Evolutionary conservation across 2,329 filamentous ascomycete species (phyloP).

Genomic region (Salinomyces thailandicus): DNA sequence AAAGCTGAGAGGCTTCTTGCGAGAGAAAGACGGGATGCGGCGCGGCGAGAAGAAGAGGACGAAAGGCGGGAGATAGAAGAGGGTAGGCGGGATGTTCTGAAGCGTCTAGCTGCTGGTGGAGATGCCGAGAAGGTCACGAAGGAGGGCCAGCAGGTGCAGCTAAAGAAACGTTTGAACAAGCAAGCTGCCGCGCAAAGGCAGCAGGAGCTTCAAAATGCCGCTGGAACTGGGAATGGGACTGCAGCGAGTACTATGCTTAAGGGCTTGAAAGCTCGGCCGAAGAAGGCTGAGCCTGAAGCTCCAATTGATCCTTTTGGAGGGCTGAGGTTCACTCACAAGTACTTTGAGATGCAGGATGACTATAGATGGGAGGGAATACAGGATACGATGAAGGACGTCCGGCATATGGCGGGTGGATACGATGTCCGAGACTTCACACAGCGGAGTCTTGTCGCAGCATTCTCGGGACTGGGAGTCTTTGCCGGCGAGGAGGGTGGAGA

Average conservation of each 20-base stretch:
- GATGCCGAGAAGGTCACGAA: conserved; percentile 47
- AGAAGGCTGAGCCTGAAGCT: conserved; percentile 51
- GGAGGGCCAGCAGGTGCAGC: conserved; percentile 48
- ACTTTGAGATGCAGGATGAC: conserved; percentile 57
- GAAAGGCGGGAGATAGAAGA: conserved; percentile 55
- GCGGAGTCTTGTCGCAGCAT: conserved; percentile 75
- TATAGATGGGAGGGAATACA: conserved; percentile 72
- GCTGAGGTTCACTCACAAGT: conserved; percentile 51
- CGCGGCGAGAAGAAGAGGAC: conserved; percentile 57
- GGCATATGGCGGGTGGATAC: conserved; percentile 70
- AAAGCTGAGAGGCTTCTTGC: conserved; percentile 57
- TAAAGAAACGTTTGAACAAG: conserved; percentile 62
- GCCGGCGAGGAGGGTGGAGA: conserved; percentile 59
- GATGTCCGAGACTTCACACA: conserved; percentile 71
- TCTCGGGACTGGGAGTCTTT: conserved; percentile 79
- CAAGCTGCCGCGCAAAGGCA: conserved; percentile 36
- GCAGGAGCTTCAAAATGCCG: conserved; percentile 29
- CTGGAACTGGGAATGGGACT: conserved; percentile 8
- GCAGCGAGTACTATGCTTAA: conserved; percentile 51
- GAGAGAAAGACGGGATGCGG: conserved; percentile 51
- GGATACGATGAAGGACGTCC: conserved; percentile 52
- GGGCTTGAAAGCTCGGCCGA: conserved; percentile 56
- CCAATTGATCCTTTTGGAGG: conserved; percentile 87
- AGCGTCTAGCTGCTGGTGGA: conserved; percentile 54
- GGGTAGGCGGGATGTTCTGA: conserved; percentile 58